Evolutionary conservation across 2,329 filamentous ascomycete species (phyloP).

Genomic region (Microthyrium microscopicum): DNA sequence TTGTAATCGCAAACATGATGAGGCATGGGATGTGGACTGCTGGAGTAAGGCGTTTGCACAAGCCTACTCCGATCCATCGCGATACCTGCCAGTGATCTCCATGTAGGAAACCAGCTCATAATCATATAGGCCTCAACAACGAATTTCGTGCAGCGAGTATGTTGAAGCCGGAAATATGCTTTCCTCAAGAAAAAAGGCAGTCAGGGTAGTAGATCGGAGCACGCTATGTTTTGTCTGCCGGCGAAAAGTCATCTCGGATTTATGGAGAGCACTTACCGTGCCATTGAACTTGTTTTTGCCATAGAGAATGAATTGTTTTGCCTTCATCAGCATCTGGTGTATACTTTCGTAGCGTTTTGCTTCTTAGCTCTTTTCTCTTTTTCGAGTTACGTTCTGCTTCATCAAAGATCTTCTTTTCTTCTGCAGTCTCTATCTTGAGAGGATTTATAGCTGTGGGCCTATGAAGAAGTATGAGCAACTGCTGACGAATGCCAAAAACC

Average conservation of each 20-base stretch:
- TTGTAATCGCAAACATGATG: too few relatives aligned
- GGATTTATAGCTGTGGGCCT: constrained; percentile 46
- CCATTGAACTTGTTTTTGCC: constrained; percentile 50
- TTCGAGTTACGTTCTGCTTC: constrained; percentile 49
- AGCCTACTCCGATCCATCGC: too few relatives aligned
- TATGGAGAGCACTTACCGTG: constrained; percentile 25
- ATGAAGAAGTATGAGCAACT: constrained; percentile 9
- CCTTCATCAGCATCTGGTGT: constrained; percentile 56
- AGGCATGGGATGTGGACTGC: too few relatives aligned
- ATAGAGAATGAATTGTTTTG: constrained; percentile 56
- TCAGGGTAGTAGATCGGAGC: too few relatives aligned
- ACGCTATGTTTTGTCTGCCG: background rate
- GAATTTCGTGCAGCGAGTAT: too few relatives aligned
- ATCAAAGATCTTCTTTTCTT: constrained; percentile 46
- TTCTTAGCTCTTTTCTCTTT: constrained; percentile 46
- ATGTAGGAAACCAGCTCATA: too few relatives aligned
- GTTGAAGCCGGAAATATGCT: too few relatives aligned
- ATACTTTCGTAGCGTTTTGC: constrained; percentile 44
- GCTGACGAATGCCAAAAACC: background rate
- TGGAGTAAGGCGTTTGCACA: too few relatives aligned
- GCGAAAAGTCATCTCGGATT: background rate
- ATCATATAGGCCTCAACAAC: too few relatives aligned
- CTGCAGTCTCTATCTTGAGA: constrained; percentile 42
- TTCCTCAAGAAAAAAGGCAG: too few relatives aligned
- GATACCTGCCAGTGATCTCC: too few relatives aligned